Evolutionary conservation across 129 eudicot species (phyloP).

Genomic region (Lactuca sativa): DNA sequence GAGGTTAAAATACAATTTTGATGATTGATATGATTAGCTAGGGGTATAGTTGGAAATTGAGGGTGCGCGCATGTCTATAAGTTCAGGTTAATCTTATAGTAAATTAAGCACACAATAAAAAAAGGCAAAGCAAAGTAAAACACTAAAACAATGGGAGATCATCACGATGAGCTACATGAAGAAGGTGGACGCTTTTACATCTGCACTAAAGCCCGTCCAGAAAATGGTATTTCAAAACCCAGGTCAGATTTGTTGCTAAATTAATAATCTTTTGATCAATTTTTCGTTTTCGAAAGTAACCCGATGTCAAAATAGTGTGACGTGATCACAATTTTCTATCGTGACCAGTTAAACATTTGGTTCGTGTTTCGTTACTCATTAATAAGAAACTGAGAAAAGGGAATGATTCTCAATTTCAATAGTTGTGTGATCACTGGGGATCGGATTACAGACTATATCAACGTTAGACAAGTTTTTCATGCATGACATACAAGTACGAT

Average conservation of each 20-base stretch:
- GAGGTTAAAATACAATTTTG: too few relatives aligned
- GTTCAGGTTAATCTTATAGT: background rate
- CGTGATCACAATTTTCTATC: background rate
- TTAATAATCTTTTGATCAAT: background rate
- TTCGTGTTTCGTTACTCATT: background rate
- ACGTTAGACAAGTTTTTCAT: too few relatives aligned
- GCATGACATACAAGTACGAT: background rate
- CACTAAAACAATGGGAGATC: conserved; percentile 21
- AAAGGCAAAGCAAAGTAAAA: background rate
- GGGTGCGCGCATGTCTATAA: too few relatives aligned
- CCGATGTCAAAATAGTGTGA: background rate
- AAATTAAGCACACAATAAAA: conserved; percentile 1
- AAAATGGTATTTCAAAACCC: conserved; percentile 75
- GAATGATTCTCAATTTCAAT: background rate
- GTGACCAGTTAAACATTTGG: background rate
- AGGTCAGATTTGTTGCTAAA: conserved; percentile 39
- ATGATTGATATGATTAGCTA: too few relatives aligned
- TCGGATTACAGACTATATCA: background rate
- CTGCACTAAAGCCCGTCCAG: conserved; percentile 64
- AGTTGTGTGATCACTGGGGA: background rate
- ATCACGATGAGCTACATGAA: conserved; percentile 23
- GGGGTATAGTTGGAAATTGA: too few relatives aligned
- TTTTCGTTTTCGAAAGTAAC: background rate
- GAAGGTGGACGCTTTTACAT: conserved; percentile 65
- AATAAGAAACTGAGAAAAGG: background rate